These are phyloP conservation scores for Sporothrix protearum DNA, from an alignment of 2,329 filamentous ascomycete species.

Conservation along the genomic window DNA sequence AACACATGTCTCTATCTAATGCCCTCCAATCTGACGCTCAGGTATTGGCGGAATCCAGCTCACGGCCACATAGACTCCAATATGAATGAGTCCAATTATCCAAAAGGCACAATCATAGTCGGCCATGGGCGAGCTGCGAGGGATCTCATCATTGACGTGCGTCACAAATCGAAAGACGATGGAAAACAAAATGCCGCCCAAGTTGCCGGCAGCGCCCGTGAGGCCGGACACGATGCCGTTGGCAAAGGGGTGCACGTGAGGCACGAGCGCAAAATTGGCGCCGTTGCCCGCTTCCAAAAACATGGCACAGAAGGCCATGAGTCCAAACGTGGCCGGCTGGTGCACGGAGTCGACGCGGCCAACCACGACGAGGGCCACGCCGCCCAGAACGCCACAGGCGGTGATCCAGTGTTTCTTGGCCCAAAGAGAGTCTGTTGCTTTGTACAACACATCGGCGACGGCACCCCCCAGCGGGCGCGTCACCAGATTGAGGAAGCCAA, in stretches of 20 bases:
- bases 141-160: slow-evolving; percentile 47
- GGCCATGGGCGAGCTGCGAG: slow-evolving; percentile 31
- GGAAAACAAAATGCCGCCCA: slow-evolving; percentile 81
- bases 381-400: slow-evolving; percentile 58
- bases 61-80: slow-evolving; percentile 65
- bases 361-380: slow-evolving; percentile 58
- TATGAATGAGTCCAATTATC: slow-evolving; percentile 75
- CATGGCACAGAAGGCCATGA: slow-evolving; percentile 72
- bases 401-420: slow-evolving; percentile 57
- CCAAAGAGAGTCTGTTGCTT: slow-evolving; percentile 37
- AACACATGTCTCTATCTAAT: slow-evolving; percentile 28
- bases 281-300: slow-evolving; percentile 85
- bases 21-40: slow-evolving; percentile 50
- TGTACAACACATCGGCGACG: slow-evolving; percentile 47
- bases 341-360: slow-evolving; percentile 61
- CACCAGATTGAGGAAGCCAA: slow-evolving; percentile 68
- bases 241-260: slow-evolving; percentile 77
- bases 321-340: slow-evolving; percentile 66
- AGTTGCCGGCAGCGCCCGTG: slow-evolving; percentile 75
- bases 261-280: slow-evolving; percentile 79
- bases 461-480: slow-evolving; percentile 64
- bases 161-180: slow-evolving; percentile 69
- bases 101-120: slow-evolving; percentile 70
- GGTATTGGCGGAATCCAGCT: slow-evolving; percentile 54
- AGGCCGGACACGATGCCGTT: slow-evolving; percentile 76